Evolutionary conservation across 371 early-diverging fungal species (phyloP).

Genomic region (Thermomucor indicae-seudaticae): DNA sequence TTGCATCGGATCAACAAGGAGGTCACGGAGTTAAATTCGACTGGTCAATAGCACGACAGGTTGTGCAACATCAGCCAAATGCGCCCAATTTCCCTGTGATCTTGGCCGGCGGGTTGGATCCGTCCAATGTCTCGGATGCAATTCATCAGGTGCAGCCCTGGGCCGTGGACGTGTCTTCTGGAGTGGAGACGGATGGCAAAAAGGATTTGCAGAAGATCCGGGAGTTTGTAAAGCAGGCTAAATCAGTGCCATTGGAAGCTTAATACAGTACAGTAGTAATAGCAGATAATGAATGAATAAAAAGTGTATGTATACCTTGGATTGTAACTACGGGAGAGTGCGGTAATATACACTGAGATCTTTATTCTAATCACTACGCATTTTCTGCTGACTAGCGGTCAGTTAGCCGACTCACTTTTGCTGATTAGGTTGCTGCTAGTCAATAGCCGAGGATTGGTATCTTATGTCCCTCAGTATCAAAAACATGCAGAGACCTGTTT

Average conservation of each 20-base stretch:
- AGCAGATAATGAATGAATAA: background rate
- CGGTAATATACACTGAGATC: no score
- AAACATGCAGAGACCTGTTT: no score
- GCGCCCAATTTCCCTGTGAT: conserved; percentile 58
- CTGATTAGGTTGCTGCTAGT: no score
- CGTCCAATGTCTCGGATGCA: conserved; percentile 76
- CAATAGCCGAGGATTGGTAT: no score
- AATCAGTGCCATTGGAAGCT: conserved; percentile 15
- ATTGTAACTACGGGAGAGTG: no score
- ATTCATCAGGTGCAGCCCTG: conserved; percentile 68
- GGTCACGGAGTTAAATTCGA: conserved; percentile 74
- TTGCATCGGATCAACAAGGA: conserved; percentile 56
- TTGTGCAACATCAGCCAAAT: conserved; percentile 39
- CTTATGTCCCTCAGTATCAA: no score
- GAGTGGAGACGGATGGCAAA: conserved; percentile 75
- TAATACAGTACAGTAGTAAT: background rate
- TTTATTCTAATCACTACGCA: no score
- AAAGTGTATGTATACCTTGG: no score
- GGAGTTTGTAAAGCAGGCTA: conserved; percentile 58
- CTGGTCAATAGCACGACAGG: conserved; percentile 70
- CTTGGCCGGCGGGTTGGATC: conserved; percentile 89
- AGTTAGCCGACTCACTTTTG: no score
- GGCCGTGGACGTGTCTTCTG: conserved; percentile 93
- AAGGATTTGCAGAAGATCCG: conserved; percentile 70
- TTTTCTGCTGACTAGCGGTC: no score